Evolutionary conservation across 805 yeast genomes (phyloP), one percentile per base, ranked within the genome.

Genomic region (Yarrowia sp.): DNA sequence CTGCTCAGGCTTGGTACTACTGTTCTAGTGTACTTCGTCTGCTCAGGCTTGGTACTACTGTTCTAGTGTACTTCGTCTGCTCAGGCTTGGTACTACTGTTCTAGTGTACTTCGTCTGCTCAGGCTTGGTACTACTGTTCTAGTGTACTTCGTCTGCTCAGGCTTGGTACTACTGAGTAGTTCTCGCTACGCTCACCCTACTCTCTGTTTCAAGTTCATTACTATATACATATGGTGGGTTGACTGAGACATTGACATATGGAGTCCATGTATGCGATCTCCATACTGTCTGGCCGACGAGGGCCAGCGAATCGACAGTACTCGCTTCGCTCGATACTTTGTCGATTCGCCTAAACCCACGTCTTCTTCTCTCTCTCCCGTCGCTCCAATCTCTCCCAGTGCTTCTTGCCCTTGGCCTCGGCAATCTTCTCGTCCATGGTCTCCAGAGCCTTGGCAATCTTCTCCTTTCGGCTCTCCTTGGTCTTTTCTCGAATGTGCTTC

Each of bases 351-450:
- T 63, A 63, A 12, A 63, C 67, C 67, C 67, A 46, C 55, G 38
- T 12, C 40, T 35, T n/a, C 67, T 63, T 63, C 56, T 63, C 67
- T 5, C 48, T 12, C 67, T 63, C 67, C 48, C 67, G 56, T 38
- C 67, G 36, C 67, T 63, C 67, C 38, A 63, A 10, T 22, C 67
- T 15, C 48, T 49, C 46, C 56, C 52, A 38, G 50, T 63, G 56
- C 48, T 63, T 85, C 67, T 80, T 75, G 73, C 89, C 89, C 79
- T 91, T 87, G 71, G 85, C 88, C 70, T 84, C 87, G 65, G 86
- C 74, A 71, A 92, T 87, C 72, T 84, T 83, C 69, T 86, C 84
- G 78, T 92, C 97, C 69, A 85, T 87, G 70, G 83, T 81, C 53
- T 79, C 85, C 74, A 91, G 77, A 36, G 95, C 97, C 61, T 85